These are phyloP conservation scores for Nephromyces sp. DNA, from an alignment of 169 alveolate genomes.

Conservation along the genomic window DNA sequence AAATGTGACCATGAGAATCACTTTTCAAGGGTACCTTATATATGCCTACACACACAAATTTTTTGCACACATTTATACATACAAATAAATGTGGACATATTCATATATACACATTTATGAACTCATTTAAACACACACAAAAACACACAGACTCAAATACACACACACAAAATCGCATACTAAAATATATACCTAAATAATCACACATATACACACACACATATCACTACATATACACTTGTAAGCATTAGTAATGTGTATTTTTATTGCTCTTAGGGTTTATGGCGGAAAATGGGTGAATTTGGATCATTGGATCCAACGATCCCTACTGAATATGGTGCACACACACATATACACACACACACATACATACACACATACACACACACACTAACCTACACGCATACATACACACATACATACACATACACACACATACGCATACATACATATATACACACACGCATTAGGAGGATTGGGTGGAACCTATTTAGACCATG, in stretches of 20 bases:
- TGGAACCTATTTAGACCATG: slow-evolving; percentile 59
- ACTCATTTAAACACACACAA: not conserved
- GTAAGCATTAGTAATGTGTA: not conserved
- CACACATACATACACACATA: not conserved
- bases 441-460: not conserved
- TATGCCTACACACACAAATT: not conserved
- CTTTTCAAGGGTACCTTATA: slow-evolving; percentile 7
- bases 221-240: not conserved
- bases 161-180: not conserved
- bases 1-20: not conserved
- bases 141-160: slow-evolving; percentile 12
- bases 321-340: slow-evolving; percentile 53
- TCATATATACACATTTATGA: not conserved
- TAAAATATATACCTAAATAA: not conserved
- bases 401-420: not conserved
- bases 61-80: not conserved
- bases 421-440: not conserved
- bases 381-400: not conserved
- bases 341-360: not conserved
- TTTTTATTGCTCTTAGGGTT: not conserved
- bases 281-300: slow-evolving; percentile 65
- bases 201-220: not conserved
- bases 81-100: not conserved
- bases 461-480: slow-evolving; percentile 55
- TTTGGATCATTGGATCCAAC: slow-evolving; percentile 64